phyloP scores from a whole-genome alignment of 1,284 basidiomycete genomes.

The Mycena citricolor region DNA sequence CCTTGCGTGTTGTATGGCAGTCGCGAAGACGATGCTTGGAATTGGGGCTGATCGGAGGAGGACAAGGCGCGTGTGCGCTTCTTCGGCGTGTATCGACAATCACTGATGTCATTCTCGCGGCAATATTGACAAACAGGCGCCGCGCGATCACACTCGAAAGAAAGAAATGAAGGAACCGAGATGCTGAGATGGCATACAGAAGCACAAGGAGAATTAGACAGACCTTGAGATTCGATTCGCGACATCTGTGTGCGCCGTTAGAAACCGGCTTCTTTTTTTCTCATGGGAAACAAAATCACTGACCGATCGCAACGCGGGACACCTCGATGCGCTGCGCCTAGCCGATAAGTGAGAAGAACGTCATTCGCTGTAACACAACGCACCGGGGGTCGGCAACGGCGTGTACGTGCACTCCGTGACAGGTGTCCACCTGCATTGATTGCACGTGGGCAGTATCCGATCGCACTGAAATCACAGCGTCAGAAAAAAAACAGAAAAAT shows the following conservation, averaged over 20 bases:
- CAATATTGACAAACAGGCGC: slow-evolving; percentile 24
- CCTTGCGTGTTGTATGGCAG: slow-evolving; percentile 19
- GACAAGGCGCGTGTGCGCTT: slow-evolving; percentile 16
- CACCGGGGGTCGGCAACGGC: slow-evolving; percentile 62
- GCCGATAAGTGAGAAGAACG: too few relatives aligned
- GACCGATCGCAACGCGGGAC: slow-evolving; percentile 70
- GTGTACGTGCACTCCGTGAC: slow-evolving; percentile 69
- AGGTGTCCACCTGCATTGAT: slow-evolving; percentile 66
- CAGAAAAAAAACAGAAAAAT: too few relatives aligned
- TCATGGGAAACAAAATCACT: neutral
- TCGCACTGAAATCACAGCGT: slow-evolving; percentile 51
- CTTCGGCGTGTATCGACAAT: slow-evolving; percentile 54
- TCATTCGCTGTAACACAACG: too few relatives aligned
- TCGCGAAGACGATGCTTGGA: slow-evolving; percentile 5
- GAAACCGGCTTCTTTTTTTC: neutral
- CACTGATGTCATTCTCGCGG: slow-evolving; percentile 41
- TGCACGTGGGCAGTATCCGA: slow-evolving; percentile 67
- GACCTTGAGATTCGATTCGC: slow-evolving; percentile 50
- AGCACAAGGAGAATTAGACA: neutral
- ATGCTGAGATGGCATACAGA: neutral
- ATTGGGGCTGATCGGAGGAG: slow-evolving; percentile 9
- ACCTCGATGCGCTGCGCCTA: slow-evolving; percentile 53
- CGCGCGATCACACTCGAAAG: slow-evolving; percentile 24
- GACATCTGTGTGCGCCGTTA: slow-evolving; percentile 10
- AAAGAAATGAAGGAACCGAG: neutral